A percentile compares a stretch with the other conserved stretches of the same genome.
phyloP scores from a whole-genome alignment of 345 rosid species.

The Eucalyptus cloeziana region DNA sequence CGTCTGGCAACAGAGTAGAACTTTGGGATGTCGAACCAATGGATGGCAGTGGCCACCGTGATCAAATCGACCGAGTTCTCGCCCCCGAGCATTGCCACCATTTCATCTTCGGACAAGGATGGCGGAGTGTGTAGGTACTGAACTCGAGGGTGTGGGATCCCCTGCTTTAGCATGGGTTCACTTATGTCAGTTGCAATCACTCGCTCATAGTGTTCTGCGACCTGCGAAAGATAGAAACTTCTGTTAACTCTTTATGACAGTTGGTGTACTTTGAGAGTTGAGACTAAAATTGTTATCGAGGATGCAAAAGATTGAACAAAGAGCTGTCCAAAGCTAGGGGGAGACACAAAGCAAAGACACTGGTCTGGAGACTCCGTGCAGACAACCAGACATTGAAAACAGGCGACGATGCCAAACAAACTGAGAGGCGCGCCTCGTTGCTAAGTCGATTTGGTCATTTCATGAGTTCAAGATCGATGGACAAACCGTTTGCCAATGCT shows the following conservation, averaged over 20 bases:
- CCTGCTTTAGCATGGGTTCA: constrained; percentile 36
- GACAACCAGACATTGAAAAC: background rate
- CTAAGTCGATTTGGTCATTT: background rate
- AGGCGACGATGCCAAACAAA: background rate
- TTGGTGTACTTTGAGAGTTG: no score
- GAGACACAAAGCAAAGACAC: background rate
- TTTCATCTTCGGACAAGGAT: constrained; percentile 36
- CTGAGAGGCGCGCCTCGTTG: background rate
- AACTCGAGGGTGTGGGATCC: constrained; percentile 24
- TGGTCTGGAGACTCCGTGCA: background rate
- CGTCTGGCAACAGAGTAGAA: constrained; percentile 42
- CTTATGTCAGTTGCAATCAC: constrained; percentile 54
- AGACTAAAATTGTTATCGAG: background rate
- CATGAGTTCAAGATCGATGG: background rate
- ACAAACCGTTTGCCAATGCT: background rate
- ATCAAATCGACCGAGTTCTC: constrained; percentile 49
- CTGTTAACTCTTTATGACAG: background rate
- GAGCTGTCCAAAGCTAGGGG: background rate
- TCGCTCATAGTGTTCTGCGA: constrained; percentile 47
- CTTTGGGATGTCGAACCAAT: constrained; percentile 58
- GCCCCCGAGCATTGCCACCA: constrained; percentile 26
- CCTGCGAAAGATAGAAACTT: constrained; percentile 4
- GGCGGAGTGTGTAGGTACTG: constrained; percentile 36
- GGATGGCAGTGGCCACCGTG: constrained; percentile 44
- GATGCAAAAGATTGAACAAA: background rate